phyloP scores from a whole-genome alignment of 1,139 yeast genomes.

The Candida labiduridarum region DNA sequence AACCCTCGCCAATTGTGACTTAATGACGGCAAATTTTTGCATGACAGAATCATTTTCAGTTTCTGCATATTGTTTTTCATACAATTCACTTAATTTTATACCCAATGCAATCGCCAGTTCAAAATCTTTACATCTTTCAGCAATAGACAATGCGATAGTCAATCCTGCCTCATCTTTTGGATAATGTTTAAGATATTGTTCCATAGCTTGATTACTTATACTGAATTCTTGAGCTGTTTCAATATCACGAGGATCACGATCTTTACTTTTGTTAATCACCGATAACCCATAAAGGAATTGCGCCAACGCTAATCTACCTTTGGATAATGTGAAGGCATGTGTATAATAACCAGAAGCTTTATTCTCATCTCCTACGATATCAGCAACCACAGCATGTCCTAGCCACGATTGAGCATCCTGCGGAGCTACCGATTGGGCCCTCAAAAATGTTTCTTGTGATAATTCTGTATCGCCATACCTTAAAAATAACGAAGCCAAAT shows the following conservation, averaged over 20 bases:
- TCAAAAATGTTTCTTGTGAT: slow-evolving; percentile 70
- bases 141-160: slow-evolving; percentile 54
- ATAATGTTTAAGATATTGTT: slow-evolving; percentile 64
- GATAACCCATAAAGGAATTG: slow-evolving; percentile 73
- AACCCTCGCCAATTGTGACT: slow-evolving; percentile 71
- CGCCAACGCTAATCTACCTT: slow-evolving; percentile 71
- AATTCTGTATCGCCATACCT: slow-evolving; percentile 68
- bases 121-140: slow-evolving; percentile 74
- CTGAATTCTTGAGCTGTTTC: slow-evolving; percentile 66
- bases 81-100: slow-evolving; percentile 42
- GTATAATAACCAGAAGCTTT: slow-evolving; percentile 63
- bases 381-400: slow-evolving; percentile 76
- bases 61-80: slow-evolving; percentile 63
- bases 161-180: slow-evolving; percentile 70
- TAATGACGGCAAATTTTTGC: slow-evolving; percentile 56
- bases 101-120: slow-evolving; percentile 55
- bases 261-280: slow-evolving; percentile 47
- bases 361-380: slow-evolving; percentile 54
- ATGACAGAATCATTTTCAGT: slow-evolving; percentile 52
- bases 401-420: slow-evolving; percentile 80
- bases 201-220: slow-evolving; percentile 71
- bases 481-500: slow-evolving; percentile 77
- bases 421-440: slow-evolving; percentile 84
- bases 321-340: slow-evolving; percentile 77
- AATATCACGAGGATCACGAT: slow-evolving; percentile 52